A percentile compares a stretch with the other conserved stretches of the same genome.
Conservation (phyloP, 1,284 basidiomycete species). For the Ustilago trichophora region DNA sequence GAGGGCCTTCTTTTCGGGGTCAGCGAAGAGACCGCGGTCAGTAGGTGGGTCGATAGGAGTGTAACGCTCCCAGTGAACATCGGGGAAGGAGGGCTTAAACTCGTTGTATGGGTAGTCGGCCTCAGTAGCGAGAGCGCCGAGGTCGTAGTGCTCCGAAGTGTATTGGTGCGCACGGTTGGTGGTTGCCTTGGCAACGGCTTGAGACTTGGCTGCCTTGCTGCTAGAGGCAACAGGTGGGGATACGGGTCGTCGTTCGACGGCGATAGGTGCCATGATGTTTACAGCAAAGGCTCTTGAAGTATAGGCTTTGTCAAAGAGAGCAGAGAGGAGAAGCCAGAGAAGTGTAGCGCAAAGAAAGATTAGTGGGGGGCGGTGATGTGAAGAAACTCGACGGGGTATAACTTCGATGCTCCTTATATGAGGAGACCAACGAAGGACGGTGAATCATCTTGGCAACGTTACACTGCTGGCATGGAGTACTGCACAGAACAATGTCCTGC, state of each 20-base stretch:
- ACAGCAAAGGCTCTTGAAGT: too few relatives aligned
- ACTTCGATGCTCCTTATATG: too few relatives aligned
- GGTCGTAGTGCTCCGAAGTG: constrained; percentile 39
- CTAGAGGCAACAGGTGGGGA: constrained; percentile 18
- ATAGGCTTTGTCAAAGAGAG: too few relatives aligned
- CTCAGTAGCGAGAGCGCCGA: constrained; percentile 34
- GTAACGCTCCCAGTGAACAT: constrained; percentile 48
- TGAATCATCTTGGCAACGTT: too few relatives aligned
- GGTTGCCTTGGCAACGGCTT: background rate
- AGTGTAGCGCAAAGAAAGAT: too few relatives aligned
- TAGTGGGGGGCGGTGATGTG: too few relatives aligned
- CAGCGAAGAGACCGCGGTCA: constrained; percentile 63
- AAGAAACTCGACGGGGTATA: too few relatives aligned
- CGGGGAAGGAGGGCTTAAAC: constrained; percentile 54
- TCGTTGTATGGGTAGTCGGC: constrained; percentile 50
- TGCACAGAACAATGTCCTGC: too few relatives aligned
- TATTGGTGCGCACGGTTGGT: constrained; percentile 31
- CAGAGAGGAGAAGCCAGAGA: too few relatives aligned
- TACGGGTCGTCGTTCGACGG: constrained; percentile 24
- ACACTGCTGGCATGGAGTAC: too few relatives aligned
- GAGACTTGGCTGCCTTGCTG: constrained; percentile 8
- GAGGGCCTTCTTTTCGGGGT: constrained; percentile 66
- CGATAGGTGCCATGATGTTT: constrained; percentile 37
- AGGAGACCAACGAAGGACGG: too few relatives aligned
- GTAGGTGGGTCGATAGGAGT: constrained; percentile 32